Conservation (phyloP, 1,284 basidiomycete species). For the Cerrena zonata region DNA sequence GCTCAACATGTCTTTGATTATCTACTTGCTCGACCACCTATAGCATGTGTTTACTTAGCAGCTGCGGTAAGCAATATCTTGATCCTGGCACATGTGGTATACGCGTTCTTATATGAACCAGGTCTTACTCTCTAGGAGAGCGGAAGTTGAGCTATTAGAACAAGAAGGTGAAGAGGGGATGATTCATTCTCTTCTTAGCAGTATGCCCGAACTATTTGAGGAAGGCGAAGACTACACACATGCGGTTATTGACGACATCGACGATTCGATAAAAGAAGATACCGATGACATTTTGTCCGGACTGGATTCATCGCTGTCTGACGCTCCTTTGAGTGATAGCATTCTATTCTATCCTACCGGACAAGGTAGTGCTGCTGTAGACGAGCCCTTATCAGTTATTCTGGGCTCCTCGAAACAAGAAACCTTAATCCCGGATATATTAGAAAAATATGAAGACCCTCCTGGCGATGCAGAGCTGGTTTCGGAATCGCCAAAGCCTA, state of each 20-base stretch:
- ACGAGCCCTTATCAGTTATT: not conserved
- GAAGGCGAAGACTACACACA: constrained; percentile 1
- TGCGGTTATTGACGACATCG: not conserved
- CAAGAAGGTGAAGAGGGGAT: constrained; percentile 72
- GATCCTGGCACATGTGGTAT: not conserved
- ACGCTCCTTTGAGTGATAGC: not conserved
- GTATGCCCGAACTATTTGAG: constrained; percentile 57
- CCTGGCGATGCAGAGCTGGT: not conserved
- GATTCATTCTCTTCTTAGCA: constrained; percentile 77
- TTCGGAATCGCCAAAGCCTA: not conserved
- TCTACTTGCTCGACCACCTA: constrained; percentile 76
- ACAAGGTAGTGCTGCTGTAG: not conserved
- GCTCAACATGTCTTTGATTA: constrained; percentile 89
- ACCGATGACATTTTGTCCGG: not conserved
- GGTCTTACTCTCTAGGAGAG: constrained; percentile 59
- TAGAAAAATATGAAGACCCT: too few species aligned
- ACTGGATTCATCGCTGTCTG: not conserved
- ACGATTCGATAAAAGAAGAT: not conserved
- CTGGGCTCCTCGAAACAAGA: too few species aligned
- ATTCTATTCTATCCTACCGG: not conserved
- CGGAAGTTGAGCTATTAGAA: constrained; percentile 49
- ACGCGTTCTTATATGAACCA: constrained; percentile 25
- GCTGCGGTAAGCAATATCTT: constrained; percentile 67
- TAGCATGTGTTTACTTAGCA: constrained; percentile 75
- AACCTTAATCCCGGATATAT: too few species aligned